These are phyloP conservation scores for Xerocomus spinulosus DNA, from an alignment of 768 basidiomycete genomes.

Conservation along the genomic window DNA sequence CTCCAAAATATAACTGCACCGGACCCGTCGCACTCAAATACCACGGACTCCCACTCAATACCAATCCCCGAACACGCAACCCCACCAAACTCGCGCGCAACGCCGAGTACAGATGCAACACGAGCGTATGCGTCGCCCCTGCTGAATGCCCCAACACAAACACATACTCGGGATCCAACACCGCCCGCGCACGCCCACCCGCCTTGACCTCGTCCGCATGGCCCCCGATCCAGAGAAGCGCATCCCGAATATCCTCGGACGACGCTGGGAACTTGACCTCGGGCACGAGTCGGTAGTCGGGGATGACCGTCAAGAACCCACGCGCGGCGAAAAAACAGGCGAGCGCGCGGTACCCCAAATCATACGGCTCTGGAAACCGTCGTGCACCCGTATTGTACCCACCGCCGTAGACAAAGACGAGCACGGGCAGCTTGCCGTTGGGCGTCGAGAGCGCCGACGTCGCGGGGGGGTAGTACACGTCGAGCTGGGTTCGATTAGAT, in stretches of 20 bases:
- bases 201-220: slow-evolving; percentile 28
- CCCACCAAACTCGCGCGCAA: slow-evolving; percentile 29
- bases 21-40: slow-evolving; percentile 28
- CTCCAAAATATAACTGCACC: slow-evolving; percentile 32
- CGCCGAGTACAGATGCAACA: slow-evolving; percentile 36
- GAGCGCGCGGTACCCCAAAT: slow-evolving; percentile 52
- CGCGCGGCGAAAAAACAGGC: slow-evolving; percentile 57
- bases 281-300: slow-evolving; percentile 66
- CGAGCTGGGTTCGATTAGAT: slow-evolving; percentile 40
- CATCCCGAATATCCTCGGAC: slow-evolving; percentile 56
- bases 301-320: slow-evolving; percentile 60
- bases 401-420: slow-evolving; percentile 67
- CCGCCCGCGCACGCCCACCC: slow-evolving; percentile 5
- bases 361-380: slow-evolving; percentile 41
- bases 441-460: slow-evolving; percentile 20
- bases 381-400: slow-evolving; percentile 53
- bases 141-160: slow-evolving; percentile 61
- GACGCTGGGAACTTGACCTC: slow-evolving; percentile 50
- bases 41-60: slow-evolving; percentile 47
- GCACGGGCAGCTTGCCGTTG: slow-evolving; percentile 38
- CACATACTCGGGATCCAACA: slow-evolving; percentile 39
- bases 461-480: slow-evolving; percentile 56
- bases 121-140: slow-evolving; percentile 48
- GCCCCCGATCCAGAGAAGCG: slow-evolving; percentile 48
- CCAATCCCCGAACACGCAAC: slow-evolving; percentile 37